These are phyloP conservation scores for Diplodia seriata DNA, from an alignment of 2,329 filamentous ascomycete species.

Conservation along the genomic window DNA sequence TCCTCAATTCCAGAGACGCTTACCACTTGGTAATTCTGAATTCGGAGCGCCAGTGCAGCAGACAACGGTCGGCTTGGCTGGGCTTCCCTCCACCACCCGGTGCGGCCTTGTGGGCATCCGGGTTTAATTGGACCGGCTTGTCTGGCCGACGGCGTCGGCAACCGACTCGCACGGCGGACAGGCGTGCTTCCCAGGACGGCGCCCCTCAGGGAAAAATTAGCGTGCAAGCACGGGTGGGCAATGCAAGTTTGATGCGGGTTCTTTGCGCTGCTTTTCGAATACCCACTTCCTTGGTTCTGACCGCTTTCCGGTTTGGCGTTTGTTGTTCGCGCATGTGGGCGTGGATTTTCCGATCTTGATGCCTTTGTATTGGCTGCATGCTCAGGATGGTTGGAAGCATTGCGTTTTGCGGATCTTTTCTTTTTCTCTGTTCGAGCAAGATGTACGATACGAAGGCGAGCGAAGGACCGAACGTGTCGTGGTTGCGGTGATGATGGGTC, in stretches of 20 bases:
- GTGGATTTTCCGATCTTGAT: conserved; percentile 24
- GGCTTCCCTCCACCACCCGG: conserved; percentile 17
- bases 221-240: conserved; percentile 21
- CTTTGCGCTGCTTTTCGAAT: conserved; percentile 33
- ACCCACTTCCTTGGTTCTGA: conserved; percentile 33
- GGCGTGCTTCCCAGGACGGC: conserved; percentile 3
- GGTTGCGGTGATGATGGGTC: conserved; percentile 11
- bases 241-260: conserved; percentile 33
- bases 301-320: conserved; percentile 32
- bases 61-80: not conserved
- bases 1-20: conserved; percentile 18
- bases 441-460: conserved; percentile 29
- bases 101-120: not conserved
- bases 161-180: not conserved
- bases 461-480: conserved; percentile 1
- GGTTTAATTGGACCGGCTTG: conserved; percentile 23
- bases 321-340: conserved; percentile 27
- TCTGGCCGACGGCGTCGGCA: not conserved
- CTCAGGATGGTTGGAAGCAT: conserved; percentile 29
- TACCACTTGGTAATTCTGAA: conserved; percentile 26
- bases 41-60: conserved; percentile 12
- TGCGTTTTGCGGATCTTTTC: conserved; percentile 27
- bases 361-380: conserved; percentile 29
- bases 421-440: conserved; percentile 15
- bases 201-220: not conserved